Percentiles rank a stretch among this genome's conserved stretches.
Conservation (phyloP, 1,139 yeast genomes). For the Kodamaea plutei region DNA sequence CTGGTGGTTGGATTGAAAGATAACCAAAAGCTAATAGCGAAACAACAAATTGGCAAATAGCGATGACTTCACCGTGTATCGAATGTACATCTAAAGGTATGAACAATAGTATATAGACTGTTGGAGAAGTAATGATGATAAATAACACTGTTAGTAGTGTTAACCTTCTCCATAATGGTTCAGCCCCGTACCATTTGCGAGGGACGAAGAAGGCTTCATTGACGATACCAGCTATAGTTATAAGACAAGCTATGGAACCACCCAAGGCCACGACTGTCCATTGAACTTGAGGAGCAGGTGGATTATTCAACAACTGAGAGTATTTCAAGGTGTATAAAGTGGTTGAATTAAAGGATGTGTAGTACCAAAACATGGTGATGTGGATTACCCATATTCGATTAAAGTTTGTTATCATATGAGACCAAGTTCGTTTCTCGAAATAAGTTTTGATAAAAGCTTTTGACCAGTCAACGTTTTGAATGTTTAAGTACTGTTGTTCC, state of each 20-base stretch:
- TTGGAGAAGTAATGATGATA: slow-evolving; percentile 53
- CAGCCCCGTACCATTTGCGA: slow-evolving; percentile 64
- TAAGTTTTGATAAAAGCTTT: slow-evolving; percentile 68
- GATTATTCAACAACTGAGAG: slow-evolving; percentile 52
- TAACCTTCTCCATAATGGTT: slow-evolving; percentile 42
- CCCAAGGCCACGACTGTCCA: slow-evolving; percentile 67
- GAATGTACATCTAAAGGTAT: slow-evolving; percentile 52
- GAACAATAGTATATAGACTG: slow-evolving; percentile 54
- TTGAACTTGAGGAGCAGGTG: slow-evolving; percentile 60
- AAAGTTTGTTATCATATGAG: slow-evolving; percentile 71
- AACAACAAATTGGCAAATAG: slow-evolving; percentile 55
- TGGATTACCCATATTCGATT: slow-evolving; percentile 84
- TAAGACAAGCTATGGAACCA: slow-evolving; percentile 62
- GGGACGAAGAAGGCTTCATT: slow-evolving; percentile 68
- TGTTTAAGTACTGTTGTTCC: slow-evolving; percentile 40
- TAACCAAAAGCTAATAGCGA: slow-evolving; percentile 60
- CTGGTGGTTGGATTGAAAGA: slow-evolving; percentile 52
- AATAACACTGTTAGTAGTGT: slow-evolving; percentile 41
- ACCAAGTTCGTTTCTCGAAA: slow-evolving; percentile 71
- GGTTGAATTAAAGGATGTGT: slow-evolving; percentile 74
- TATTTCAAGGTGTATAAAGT: slow-evolving; percentile 67
- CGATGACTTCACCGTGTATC: slow-evolving; percentile 43
- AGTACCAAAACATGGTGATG: slow-evolving; percentile 74
- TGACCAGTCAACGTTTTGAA: slow-evolving; percentile 59
- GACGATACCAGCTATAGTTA: slow-evolving; percentile 59